phyloP scores from a whole-genome alignment of 257 asterid species.

The Cynanchum wilfordii region DNA sequence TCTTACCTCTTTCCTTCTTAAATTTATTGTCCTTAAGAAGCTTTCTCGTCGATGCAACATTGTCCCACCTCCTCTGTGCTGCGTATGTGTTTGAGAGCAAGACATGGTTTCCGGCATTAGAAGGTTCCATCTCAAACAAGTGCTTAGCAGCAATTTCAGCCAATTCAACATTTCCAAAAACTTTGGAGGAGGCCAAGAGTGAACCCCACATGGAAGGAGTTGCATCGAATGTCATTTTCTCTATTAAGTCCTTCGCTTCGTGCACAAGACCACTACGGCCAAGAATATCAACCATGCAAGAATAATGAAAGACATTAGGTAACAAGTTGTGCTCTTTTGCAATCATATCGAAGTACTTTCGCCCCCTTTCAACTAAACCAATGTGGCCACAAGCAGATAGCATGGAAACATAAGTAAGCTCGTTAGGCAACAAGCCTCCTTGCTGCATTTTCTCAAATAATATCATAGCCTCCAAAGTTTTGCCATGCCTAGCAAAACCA shows the following conservation, averaged over 20 bases:
- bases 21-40: slow-evolving; percentile 57
- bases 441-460: slow-evolving; percentile 90
- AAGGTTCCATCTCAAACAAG: slow-evolving; percentile 73
- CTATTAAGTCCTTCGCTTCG: slow-evolving; percentile 69
- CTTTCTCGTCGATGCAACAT: slow-evolving; percentile 68
- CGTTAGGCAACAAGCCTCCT: slow-evolving; percentile 44
- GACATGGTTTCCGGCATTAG: slow-evolving; percentile 82
- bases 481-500: slow-evolving; percentile 72
- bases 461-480: slow-evolving; percentile 65
- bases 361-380: slow-evolving; percentile 76
- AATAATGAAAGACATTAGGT: slow-evolving; percentile 58
- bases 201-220: slow-evolving; percentile 96
- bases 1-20: slow-evolving; percentile 84
- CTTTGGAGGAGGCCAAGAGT: slow-evolving; percentile 72
- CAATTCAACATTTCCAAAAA: slow-evolving; percentile 57
- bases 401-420: slow-evolving; percentile 59
- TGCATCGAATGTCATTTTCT: slow-evolving; percentile 69
- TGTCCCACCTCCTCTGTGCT: slow-evolving; percentile 65
- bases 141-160: slow-evolving; percentile 73
- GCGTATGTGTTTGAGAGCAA: slow-evolving; percentile 81
- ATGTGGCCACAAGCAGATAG: slow-evolving; percentile 83
- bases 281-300: slow-evolving; percentile 87
- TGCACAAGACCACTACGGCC: slow-evolving; percentile 60
- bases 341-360: slow-evolving; percentile 63
- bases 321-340: slow-evolving; percentile 49